Conservation (phyloP, 495 filamentous ascomycete species). For the Aspergillus wentii region DNA sequence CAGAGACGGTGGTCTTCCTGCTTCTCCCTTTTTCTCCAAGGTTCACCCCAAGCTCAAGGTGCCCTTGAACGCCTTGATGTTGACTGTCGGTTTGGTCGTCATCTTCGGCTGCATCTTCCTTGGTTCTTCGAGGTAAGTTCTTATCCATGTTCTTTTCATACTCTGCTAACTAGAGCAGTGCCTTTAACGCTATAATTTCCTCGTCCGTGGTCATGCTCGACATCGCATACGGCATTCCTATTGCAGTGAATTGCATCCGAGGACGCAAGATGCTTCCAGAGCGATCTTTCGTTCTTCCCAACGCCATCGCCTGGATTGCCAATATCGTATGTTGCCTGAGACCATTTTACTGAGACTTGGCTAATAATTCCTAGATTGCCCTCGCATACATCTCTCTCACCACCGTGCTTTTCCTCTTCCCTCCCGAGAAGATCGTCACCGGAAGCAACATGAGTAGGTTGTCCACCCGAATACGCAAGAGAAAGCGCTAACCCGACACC, state of each 20-base stretch:
- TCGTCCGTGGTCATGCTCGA: conserved; percentile 67
- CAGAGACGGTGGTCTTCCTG: conserved; percentile 67
- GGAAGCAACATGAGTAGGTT: conserved; percentile 66
- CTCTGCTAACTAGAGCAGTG: conserved; percentile 18
- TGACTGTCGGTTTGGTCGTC: conserved; percentile 59
- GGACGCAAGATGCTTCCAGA: conserved; percentile 61
- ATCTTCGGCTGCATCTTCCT: conserved; percentile 72
- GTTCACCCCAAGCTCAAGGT: conserved; percentile 61
- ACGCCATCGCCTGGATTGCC: conserved; percentile 47
- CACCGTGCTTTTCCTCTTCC: conserved; percentile 73
- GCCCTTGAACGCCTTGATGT: conserved; percentile 63
- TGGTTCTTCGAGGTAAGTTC: conserved; percentile 54
- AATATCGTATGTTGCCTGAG: conserved; percentile 28
- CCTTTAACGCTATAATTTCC: conserved; percentile 61
- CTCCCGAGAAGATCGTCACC: conserved; percentile 60
- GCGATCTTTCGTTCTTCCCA: conserved; percentile 57
- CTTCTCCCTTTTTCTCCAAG: conserved; percentile 56
- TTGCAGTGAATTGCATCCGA: conserved; percentile 59
- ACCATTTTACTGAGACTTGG: not conserved
- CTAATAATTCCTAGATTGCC: conserved; percentile 45
- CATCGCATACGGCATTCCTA: conserved; percentile 69
- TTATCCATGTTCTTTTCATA: too few species aligned
- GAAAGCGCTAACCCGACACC: conserved; percentile 6
- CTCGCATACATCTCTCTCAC: conserved; percentile 61
- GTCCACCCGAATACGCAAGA: not conserved